Conservation (phyloP, 2,329 filamentous ascomycete species). For the Nothophaeocryptopus gaeumannii region DNA sequence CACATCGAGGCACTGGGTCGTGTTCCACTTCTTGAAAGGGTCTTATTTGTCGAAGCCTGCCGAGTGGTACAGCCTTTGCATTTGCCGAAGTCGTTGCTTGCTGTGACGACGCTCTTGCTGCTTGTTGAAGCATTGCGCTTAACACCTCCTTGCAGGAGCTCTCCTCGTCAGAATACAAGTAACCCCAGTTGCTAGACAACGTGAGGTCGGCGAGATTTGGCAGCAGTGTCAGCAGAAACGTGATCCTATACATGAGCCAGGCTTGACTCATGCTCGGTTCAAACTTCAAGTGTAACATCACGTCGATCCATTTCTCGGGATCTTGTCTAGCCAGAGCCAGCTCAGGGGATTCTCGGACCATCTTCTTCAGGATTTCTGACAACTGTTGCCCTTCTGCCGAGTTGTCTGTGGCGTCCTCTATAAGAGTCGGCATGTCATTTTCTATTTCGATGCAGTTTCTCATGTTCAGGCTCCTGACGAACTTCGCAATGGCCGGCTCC, state of each 20-base stretch:
- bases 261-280: no score
- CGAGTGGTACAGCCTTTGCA: background rate
- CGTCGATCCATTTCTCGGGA: background rate
- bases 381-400: background rate
- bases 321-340: conserved; percentile 1
- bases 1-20: background rate
- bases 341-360: background rate
- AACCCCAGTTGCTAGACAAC: background rate
- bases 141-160: background rate
- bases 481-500: background rate
- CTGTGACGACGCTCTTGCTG: no score
- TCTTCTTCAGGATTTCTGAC: background rate
- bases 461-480: background rate
- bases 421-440: no score
- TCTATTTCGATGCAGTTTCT: background rate
- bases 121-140: background rate
- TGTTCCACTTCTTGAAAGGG: conserved; percentile 5
- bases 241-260: background rate
- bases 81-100: background rate
- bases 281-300: background rate
- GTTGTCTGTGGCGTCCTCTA: no score
- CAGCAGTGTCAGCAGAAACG: background rate
- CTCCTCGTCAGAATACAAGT: background rate
- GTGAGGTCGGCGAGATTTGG: background rate
- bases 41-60: conserved; percentile 2